Evolutionary conservation across 2,329 filamentous ascomycete species (phyloP).

Genomic region (Sclerotinia sclerotiorum): DNA sequence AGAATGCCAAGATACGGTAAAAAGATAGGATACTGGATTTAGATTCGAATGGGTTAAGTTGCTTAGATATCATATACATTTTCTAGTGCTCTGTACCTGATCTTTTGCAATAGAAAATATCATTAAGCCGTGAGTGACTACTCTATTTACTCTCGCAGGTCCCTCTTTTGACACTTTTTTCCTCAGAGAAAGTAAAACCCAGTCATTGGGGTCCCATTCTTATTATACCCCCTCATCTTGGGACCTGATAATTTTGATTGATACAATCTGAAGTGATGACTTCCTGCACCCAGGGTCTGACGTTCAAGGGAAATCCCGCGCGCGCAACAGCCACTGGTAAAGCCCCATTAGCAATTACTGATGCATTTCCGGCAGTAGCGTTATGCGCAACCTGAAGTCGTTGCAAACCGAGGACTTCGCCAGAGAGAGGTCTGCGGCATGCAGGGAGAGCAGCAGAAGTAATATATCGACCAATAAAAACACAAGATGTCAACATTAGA

Average conservation of each 20-base stretch:
- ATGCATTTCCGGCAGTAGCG: rapidly evolving
- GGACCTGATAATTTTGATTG: neutral
- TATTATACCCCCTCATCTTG: neutral
- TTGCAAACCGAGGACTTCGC: too few species aligned
- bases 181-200: neutral
- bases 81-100: neutral
- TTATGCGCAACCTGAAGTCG: neutral
- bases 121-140: neutral
- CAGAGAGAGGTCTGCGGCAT: neutral
- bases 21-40: neutral
- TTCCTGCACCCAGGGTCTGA: neutral
- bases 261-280: neutral
- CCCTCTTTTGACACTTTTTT: neutral
- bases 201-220: neutral
- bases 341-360: neutral
- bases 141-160: neutral
- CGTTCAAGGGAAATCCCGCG: neutral
- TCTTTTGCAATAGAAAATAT: neutral
- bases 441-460: neutral
- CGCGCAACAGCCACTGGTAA: neutral
- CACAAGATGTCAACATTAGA: neutral
- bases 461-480: neutral
- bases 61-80: neutral
- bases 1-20: too few species aligned
- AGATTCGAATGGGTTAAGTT: neutral